Evolutionary conservation across 345 rosid genomes (phyloP).

Genomic region (Moricandia moricandioides): DNA sequence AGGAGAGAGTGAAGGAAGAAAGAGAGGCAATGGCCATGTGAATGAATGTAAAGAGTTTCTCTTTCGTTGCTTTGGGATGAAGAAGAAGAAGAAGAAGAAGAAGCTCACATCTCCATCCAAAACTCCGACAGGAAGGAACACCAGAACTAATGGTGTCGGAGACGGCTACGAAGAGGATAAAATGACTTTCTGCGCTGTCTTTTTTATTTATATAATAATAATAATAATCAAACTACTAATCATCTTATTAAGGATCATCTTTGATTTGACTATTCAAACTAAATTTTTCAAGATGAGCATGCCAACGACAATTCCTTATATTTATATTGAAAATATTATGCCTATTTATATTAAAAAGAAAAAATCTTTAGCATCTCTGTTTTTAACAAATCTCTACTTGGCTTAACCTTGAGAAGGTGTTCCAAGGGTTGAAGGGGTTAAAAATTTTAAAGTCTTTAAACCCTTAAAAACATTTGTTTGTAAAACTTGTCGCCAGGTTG

Average conservation of each 20-base stretch:
- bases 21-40: constrained; percentile 41
- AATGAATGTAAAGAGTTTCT: background rate
- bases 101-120: constrained; percentile 43
- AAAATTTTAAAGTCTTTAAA: background rate
- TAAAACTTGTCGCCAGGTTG: background rate
- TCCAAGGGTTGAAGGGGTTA: background rate
- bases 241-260: background rate
- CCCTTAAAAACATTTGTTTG: background rate
- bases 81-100: constrained; percentile 21
- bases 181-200: background rate
- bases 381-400: background rate
- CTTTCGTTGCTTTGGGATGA: constrained; percentile 7
- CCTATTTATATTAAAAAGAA: too few species aligned
- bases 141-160: constrained; percentile 42
- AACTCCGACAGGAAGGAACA: constrained; percentile 14
- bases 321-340: too few species aligned
- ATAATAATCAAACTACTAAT: background rate
- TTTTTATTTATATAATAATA: background rate
- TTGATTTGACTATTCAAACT: background rate
- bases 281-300: background rate
- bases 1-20: constrained; percentile 39
- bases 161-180: constrained; percentile 11
- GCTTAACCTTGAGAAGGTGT: background rate
- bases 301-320: background rate
- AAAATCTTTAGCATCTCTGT: background rate